These are phyloP conservation scores for Fusarium devonianum DNA, from an alignment of 2,329 filamentous ascomycete species.

Conservation along the genomic window DNA sequence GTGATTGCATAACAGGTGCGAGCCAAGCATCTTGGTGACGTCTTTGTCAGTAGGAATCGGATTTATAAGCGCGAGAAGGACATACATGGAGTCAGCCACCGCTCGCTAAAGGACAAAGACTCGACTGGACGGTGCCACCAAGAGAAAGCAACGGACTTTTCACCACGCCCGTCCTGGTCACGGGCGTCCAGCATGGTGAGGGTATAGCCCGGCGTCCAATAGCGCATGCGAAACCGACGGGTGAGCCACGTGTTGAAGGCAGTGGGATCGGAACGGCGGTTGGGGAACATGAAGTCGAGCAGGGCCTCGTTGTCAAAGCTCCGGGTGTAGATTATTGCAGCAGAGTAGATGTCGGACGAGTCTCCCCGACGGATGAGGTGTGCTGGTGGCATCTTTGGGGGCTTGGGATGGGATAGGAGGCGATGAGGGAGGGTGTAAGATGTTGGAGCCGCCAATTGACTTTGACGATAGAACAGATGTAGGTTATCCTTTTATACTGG, in stretches of 20 bases:
- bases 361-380: conserved; percentile 45
- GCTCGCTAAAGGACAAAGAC: conserved; percentile 40
- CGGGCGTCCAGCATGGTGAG: conserved; percentile 41
- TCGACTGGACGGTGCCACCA: conserved; percentile 46
- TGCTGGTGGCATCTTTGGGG: conserved; percentile 21
- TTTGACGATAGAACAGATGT: too few relatives aligned
- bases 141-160: conserved; percentile 41
- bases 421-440: too few relatives aligned
- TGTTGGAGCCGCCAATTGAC: too few relatives aligned
- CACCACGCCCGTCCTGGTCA: conserved; percentile 10
- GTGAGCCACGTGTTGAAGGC: conserved; percentile 32
- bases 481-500: too few relatives aligned
- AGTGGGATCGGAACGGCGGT: conserved; percentile 28
- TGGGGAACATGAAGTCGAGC: conserved; percentile 46
- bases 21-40: conserved; percentile 43
- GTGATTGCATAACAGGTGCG: conserved; percentile 38
- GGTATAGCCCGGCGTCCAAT: conserved; percentile 45
- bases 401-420: background rate
- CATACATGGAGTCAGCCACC: conserved; percentile 46
- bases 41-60: background rate
- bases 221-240: conserved; percentile 44
- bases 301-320: conserved; percentile 44
- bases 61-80: background rate
- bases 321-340: conserved; percentile 40
- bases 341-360: conserved; percentile 41